These are phyloP conservation scores for Cystobasidium sp. DNA, from an alignment of 1,284 basidiomycete species.

Conservation along the genomic window DNA sequence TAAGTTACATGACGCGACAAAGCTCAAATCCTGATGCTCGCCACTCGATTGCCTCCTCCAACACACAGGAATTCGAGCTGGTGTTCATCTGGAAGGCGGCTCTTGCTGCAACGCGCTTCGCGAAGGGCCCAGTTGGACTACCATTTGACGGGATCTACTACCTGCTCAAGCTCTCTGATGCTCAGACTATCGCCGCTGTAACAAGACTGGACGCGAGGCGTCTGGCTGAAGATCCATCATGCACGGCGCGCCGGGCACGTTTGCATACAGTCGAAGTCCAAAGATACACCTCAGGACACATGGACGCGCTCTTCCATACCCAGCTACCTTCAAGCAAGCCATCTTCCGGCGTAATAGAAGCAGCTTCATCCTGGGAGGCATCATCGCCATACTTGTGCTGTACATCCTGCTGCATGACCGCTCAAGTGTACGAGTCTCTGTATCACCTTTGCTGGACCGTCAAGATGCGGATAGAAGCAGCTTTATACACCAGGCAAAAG, in stretches of 20 bases:
- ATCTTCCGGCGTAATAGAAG: neutral
- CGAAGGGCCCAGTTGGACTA: too few species aligned
- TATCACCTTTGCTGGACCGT: too few species aligned
- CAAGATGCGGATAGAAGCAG: neutral
- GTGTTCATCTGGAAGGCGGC: too few species aligned
- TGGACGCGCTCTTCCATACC: constrained; percentile 11
- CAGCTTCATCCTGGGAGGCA: neutral
- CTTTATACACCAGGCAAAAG: neutral
- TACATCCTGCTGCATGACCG: constrained; percentile 1
- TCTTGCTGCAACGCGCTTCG: too few species aligned
- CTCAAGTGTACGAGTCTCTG: neutral
- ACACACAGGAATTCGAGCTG: too few species aligned
- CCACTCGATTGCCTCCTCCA: too few species aligned
- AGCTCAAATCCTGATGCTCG: too few species aligned
- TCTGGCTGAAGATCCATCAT: neutral
- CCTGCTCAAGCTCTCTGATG: neutral
- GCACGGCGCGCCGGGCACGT: constrained; percentile 1
- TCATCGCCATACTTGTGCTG: neutral
- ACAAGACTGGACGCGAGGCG: neutral
- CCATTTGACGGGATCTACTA: too few species aligned
- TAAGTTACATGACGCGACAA: too few species aligned
- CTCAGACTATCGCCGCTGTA: neutral
- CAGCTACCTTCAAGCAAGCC: constrained; percentile 5
- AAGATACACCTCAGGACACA: constrained; percentile 10
- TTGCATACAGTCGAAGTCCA: constrained; percentile 1